Evolutionary conservation across 2,329 filamentous ascomycete genomes (phyloP).

Genomic region (Sphaerulina vaccinii): DNA sequence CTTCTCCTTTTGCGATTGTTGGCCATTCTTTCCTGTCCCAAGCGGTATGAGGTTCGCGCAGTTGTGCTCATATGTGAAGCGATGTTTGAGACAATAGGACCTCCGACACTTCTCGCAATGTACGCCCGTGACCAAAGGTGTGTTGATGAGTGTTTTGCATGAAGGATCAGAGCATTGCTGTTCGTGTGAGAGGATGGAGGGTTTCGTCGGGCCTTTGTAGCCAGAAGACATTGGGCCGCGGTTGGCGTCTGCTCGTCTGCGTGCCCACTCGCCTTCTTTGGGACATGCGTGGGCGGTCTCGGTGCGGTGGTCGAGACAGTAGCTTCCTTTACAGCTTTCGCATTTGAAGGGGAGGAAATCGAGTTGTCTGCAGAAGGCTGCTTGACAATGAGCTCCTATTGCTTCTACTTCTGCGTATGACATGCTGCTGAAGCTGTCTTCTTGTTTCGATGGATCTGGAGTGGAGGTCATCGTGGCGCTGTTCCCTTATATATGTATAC

Average conservation of each 20-base stretch:
- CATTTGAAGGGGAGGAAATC: conserved; percentile 96
- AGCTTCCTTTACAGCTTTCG: conserved; percentile 74
- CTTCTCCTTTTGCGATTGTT: conserved; percentile 57
- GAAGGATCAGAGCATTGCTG: conserved; percentile 65
- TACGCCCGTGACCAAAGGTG: conserved; percentile 64
- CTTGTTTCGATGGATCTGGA: conserved; percentile 11
- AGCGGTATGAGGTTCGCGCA: conserved; percentile 71
- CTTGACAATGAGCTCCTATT: conserved; percentile 88
- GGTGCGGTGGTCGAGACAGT: conserved; percentile 89
- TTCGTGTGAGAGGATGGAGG: conserved; percentile 59
- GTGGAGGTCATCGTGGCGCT: conserved; percentile 18
- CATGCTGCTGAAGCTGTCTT: conserved; percentile 66
- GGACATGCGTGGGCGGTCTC: conserved; percentile 75
- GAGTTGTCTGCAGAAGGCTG: conserved; percentile 86
- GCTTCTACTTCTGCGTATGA: conserved; percentile 75
- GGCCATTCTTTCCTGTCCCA: conserved; percentile 49
- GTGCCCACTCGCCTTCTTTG: conserved; percentile 61
- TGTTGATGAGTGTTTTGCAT: conserved; percentile 72
- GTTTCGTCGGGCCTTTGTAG: conserved; percentile 42
- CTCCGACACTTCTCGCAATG: conserved; percentile 71
- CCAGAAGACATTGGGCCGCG: conserved; percentile 30
- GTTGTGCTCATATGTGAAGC: conserved; percentile 76
- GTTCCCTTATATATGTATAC: neutral
- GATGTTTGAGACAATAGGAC: conserved; percentile 75
- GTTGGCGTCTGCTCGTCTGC: conserved; percentile 43